Evolutionary conservation across 2,329 filamentous ascomycete genomes (phyloP).

Genomic region (Akanthomyces uredinophilus): DNA sequence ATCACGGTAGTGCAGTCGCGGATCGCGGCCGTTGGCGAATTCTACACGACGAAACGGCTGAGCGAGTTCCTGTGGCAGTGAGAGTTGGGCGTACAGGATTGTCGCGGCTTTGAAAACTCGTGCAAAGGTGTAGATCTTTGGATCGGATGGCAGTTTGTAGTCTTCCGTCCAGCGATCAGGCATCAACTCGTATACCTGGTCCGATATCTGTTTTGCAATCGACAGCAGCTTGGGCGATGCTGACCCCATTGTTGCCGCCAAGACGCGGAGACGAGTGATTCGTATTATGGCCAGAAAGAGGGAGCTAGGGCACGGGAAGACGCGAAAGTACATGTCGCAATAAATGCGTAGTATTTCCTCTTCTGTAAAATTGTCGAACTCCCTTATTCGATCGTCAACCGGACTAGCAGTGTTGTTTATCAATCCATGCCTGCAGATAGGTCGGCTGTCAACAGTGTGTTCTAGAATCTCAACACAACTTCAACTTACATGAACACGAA

Average conservation of each 20-base stretch:
- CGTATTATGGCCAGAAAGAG: neutral
- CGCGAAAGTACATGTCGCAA: neutral
- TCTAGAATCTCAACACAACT: neutral
- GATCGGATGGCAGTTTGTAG: neutral
- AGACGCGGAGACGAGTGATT: neutral
- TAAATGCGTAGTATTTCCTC: neutral
- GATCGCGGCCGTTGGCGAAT: neutral
- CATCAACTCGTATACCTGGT: neutral
- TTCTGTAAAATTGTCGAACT: neutral
- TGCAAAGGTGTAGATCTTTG: conserved; percentile 1
- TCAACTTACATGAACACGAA: neutral
- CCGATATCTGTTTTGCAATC: neutral
- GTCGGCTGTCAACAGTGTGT: neutral
- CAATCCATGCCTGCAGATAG: neutral
- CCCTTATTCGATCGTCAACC: neutral
- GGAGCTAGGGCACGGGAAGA: neutral
- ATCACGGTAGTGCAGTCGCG: neutral
- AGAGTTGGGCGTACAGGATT: neutral
- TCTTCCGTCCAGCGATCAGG: neutral
- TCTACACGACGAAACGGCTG: neutral
- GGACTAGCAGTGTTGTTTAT: neutral
- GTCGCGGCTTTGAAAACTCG: neutral
- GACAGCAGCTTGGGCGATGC: neutral
- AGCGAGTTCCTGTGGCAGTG: neutral
- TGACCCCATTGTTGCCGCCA: neutral